Base-by-base conservation (phyloP, 2,329 filamentous ascomycete species). In the Phaeosphaeriaceae sp. region DNA sequence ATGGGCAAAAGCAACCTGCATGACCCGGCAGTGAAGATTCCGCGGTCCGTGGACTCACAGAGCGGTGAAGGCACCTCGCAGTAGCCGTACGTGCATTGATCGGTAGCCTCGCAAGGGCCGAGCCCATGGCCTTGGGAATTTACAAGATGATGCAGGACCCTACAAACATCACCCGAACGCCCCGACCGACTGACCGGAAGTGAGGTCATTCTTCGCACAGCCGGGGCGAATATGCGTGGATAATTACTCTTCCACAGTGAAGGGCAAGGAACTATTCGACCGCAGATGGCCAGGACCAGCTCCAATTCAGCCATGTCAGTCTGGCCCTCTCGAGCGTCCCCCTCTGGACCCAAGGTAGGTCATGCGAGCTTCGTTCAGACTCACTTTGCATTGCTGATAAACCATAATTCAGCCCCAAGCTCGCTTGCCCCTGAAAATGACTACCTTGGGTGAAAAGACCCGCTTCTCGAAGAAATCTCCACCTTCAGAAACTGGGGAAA, bases 1-100 rank as follows among this genome's bases (percentile, higher is more conserved):
- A 13, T 19, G 13, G 19, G 35, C 40, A 49, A 28, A 50, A 22
- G 28, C 21, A 23, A 9, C 28, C 40, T 22, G 26, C 7, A 35
- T 22, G 10, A 26, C 28, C 15, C 47, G 35, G 13, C 21, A 51
- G 26, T 23, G 19, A 47, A n/a, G 21, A 32, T 15, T 23, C 11
- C 19, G 35, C 21, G 43, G 28, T 19, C 43, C 43, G 44, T 24
- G 15, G 43, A 23, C 52, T 49, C 44, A 54, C 52, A 48, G 23
- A 23, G 52, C 52, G 52, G 52, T 54, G 52, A 54, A 35, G 30
- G 28, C 8, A 23, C 44, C 42, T 40, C 44, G 19, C 19, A 40
- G 52, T 21, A 47, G 42, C 44, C 17, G 19, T 47, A 40, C 15
- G 35, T 48, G 43, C 43, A 54, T 47, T 40, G n/a, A 46, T 40